A percentile compares a stretch with the other conserved stretches of the same genome.
Conservation (phyloP, 2,329 filamentous ascomycete species). For the Drechslera avenae region DNA sequence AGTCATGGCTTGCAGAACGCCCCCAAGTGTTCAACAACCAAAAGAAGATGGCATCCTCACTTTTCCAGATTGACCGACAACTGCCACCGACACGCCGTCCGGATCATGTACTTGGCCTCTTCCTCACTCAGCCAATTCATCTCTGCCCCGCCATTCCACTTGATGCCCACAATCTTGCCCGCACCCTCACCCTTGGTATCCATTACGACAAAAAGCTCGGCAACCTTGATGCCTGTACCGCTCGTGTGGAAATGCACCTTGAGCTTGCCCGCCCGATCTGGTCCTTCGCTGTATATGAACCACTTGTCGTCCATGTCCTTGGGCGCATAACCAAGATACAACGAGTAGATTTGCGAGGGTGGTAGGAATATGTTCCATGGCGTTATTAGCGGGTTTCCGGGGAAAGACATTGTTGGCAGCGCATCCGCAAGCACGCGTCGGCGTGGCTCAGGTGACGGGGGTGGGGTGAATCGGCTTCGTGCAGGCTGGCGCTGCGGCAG, state of each 20-base stretch:
- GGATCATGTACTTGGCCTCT: conserved; percentile 38
- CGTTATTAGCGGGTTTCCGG: conserved; percentile 23
- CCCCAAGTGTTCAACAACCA: no score
- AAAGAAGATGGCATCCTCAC: conserved; percentile 49
- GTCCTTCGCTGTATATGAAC: conserved; percentile 45
- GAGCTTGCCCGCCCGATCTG: conserved; percentile 39
- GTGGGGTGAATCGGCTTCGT: background rate
- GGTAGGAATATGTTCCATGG: conserved; percentile 42
- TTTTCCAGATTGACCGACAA: conserved; percentile 53
- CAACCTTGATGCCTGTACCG: conserved; percentile 42
- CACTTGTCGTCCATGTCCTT: conserved; percentile 35
- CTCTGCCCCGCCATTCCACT: conserved; percentile 40
- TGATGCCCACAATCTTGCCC: conserved; percentile 43
- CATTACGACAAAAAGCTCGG: conserved; percentile 42
- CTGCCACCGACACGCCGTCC: conserved; percentile 29
- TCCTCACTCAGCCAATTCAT: conserved; percentile 35
- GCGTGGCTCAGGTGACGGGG: conserved; percentile 6
- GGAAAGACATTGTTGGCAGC: conserved; percentile 29
- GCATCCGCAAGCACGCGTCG: conserved; percentile 19
- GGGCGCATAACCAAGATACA: conserved; percentile 39
- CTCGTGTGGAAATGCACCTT: conserved; percentile 44
- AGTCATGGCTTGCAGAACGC: no score
- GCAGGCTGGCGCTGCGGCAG: conserved; percentile 8
- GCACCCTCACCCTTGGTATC: conserved; percentile 43
- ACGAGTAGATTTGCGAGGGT: conserved; percentile 34